phyloP scores from a whole-genome alignment of 805 yeast species.

The Kodamaea laetipori region DNA sequence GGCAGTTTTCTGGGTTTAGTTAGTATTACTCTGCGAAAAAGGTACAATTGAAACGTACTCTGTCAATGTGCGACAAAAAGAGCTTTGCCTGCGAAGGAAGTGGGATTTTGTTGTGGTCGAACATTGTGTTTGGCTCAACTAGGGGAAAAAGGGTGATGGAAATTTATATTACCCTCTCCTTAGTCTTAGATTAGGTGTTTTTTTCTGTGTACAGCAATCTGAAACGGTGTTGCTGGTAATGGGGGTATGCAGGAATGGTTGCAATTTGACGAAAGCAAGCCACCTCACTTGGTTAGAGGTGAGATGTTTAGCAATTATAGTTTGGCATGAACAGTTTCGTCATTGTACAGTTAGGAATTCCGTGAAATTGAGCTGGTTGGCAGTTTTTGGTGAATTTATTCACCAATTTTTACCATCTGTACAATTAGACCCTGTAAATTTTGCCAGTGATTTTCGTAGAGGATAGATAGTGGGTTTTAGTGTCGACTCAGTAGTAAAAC shows the following conservation, averaged over 20 bases:
- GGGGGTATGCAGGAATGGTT: constrained; percentile 7
- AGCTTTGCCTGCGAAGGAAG: constrained; percentile 49
- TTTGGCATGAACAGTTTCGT: too few relatives aligned
- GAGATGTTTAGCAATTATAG: too few relatives aligned
- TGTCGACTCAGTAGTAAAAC: too few relatives aligned
- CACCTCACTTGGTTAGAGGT: too few relatives aligned
- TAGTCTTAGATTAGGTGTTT: not conserved
- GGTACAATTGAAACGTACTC: constrained; percentile 35
- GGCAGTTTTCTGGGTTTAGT: constrained; percentile 30
- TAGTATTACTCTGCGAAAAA: constrained; percentile 14
- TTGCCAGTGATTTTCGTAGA: too few relatives aligned
- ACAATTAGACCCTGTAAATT: too few relatives aligned
- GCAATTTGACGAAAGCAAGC: not conserved
- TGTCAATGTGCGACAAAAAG: constrained; percentile 49
- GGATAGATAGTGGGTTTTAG: too few relatives aligned
- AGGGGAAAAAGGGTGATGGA: constrained; percentile 10
- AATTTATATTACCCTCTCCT: constrained; percentile 1
- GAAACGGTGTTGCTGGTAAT: constrained; percentile 3
- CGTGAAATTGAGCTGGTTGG: too few relatives aligned
- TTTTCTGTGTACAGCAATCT: constrained; percentile 2
- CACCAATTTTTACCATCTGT: too few relatives aligned
- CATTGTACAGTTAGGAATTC: too few relatives aligned
- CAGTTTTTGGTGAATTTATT: too few relatives aligned
- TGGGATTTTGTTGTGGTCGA: constrained; percentile 37
- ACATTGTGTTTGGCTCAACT: constrained; percentile 1